These are phyloP conservation scores for Gyrodon lividus DNA, from an alignment of 768 basidiomycete species.

Conservation along the genomic window DNA sequence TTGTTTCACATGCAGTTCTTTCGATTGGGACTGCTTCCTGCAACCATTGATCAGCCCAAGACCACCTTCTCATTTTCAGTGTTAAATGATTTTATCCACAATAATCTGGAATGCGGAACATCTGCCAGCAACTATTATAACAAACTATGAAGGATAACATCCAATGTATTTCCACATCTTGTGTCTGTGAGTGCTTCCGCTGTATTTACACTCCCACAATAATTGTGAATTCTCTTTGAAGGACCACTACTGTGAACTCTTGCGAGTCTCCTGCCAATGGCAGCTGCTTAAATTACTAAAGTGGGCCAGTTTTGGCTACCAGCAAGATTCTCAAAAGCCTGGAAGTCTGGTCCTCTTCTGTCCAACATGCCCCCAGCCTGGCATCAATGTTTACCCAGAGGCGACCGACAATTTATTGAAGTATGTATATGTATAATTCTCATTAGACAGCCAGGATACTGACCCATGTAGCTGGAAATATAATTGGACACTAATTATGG, in stretches of 20 bases:
- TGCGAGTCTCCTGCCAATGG: constrained; percentile 17
- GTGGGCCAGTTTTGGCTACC: constrained; percentile 8
- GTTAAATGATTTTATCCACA: constrained; percentile 14
- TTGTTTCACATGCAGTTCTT: not conserved
- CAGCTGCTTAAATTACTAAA: constrained; percentile 15
- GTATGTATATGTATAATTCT: not conserved
- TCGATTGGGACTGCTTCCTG: not conserved
- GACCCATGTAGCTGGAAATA: not conserved
- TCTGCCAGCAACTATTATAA: not conserved
- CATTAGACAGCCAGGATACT: not conserved
- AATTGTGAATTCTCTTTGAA: not conserved
- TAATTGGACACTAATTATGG: not conserved
- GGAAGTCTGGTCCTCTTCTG: not conserved
- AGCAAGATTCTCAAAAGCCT: not conserved
- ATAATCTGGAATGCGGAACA: constrained; percentile 14
- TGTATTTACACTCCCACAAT: not conserved
- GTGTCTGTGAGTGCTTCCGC: not conserved
- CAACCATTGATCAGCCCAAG: not conserved
- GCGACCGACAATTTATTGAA: not conserved
- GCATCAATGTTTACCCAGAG: not conserved
- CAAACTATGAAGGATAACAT: not conserved
- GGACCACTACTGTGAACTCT: constrained; percentile 17
- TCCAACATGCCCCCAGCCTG: not conserved
- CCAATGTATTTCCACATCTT: not conserved
- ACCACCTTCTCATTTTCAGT: constrained; percentile 11